Evolutionary conservation across 2,329 filamentous ascomycete species (phyloP).

Genomic region (Neocucurbitaria cava): DNA sequence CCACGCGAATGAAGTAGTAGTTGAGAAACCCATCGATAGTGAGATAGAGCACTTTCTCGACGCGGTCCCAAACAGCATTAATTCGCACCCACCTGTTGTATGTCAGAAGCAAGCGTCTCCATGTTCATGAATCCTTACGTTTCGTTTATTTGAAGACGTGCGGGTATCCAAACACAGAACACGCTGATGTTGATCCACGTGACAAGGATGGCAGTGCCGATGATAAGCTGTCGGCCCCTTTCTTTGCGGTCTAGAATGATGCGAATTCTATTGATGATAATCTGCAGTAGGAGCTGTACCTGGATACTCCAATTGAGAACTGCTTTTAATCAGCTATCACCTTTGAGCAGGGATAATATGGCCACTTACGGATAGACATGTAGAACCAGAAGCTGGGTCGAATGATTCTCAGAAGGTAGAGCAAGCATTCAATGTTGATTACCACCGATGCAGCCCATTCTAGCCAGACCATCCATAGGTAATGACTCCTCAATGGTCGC

Average conservation of each 20-base stretch:
- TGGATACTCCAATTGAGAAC: slow-evolving; percentile 36
- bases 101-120: slow-evolving; percentile 2
- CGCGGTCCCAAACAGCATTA: slow-evolving; percentile 36
- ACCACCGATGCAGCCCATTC: slow-evolving; percentile 53
- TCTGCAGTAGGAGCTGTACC: slow-evolving; percentile 38
- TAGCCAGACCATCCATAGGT: slow-evolving; percentile 58
- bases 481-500: slow-evolving; percentile 41
- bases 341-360: too few relatives aligned
- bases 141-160: slow-evolving; percentile 30
- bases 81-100: slow-evolving; percentile 23
- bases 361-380: slow-evolving; percentile 28
- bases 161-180: slow-evolving; percentile 38
- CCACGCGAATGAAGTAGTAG: slow-evolving; percentile 34
- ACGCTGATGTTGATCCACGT: slow-evolving; percentile 40
- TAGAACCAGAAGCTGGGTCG: slow-evolving; percentile 44
- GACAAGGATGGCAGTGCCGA: slow-evolving; percentile 21
- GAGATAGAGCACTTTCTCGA: slow-evolving; percentile 35
- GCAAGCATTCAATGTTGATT: slow-evolving; percentile 49
- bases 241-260: slow-evolving; percentile 28
- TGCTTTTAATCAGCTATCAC: slow-evolving; percentile 11
- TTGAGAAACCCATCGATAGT: slow-evolving; percentile 33
- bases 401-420: slow-evolving; percentile 39
- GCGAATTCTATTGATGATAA: slow-evolving; percentile 38
- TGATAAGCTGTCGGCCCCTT: slow-evolving; percentile 21
- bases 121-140: slow-evolving; percentile 3